These are phyloP conservation scores for Pyrus pyrifolia DNA, from an alignment of 306 rosid genomes.

Conservation along the genomic window DNA sequence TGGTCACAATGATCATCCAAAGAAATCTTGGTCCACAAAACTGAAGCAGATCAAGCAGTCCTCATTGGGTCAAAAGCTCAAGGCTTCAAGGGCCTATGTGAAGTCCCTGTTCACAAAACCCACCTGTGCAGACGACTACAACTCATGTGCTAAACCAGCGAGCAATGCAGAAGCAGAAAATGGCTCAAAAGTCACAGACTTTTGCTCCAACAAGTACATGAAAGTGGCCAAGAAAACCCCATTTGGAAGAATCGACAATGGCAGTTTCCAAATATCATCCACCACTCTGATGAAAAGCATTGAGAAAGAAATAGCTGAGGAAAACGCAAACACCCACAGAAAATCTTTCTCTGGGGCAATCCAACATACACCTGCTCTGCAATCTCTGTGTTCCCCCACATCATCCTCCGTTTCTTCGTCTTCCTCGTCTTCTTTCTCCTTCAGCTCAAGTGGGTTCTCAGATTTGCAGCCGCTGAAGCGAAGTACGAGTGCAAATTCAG, in stretches of 20 bases:
- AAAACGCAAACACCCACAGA: slow-evolving; percentile 28
- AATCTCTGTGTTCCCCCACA: slow-evolving; percentile 44
- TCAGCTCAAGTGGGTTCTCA: slow-evolving; percentile 48
- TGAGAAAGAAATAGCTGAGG: slow-evolving; percentile 44
- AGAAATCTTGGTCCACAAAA: slow-evolving; percentile 61
- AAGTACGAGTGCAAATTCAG: slow-evolving; percentile 63
- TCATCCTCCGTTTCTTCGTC: slow-evolving; percentile 74
- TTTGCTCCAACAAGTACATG: slow-evolving; percentile 29
- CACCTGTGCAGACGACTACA: slow-evolving; percentile 44
- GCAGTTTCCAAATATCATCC: slow-evolving; percentile 28
- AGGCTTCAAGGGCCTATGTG: slow-evolving; percentile 60
- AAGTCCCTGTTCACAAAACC: slow-evolving; percentile 63
- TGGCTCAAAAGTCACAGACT: slow-evolving; percentile 15
- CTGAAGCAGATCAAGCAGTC: slow-evolving; percentile 61
- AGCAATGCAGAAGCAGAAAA: slow-evolving; percentile 27
- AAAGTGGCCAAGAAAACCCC: slow-evolving; percentile 38
- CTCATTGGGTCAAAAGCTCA: slow-evolving; percentile 47
- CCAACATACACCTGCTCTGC: slow-evolving; percentile 38
- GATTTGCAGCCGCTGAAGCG: slow-evolving; percentile 63
- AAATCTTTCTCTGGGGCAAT: slow-evolving; percentile 78
- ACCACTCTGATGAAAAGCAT: slow-evolving; percentile 35
- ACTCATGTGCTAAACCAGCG: slow-evolving; percentile 34
- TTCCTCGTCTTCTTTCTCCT: slow-evolving; percentile 78
- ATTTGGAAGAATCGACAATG: slow-evolving; percentile 37
- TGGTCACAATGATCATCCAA: slow-evolving; percentile 19